phyloP scores from a whole-genome alignment of 352 stramenopile genomes.

The Phytophthora pini region DNA sequence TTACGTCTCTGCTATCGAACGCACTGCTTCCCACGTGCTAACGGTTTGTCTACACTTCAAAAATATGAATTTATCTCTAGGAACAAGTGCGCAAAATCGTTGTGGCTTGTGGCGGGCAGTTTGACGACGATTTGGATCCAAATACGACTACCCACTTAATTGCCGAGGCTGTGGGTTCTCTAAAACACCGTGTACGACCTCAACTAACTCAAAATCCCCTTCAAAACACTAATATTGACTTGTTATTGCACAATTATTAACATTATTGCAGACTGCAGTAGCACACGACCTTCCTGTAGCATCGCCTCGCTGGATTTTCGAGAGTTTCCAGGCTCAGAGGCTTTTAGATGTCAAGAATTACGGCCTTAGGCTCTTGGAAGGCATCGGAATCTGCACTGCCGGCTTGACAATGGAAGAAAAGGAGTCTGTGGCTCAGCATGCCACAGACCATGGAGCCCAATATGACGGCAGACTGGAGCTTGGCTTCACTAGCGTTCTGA shows the following conservation, averaged over 20 bases:
- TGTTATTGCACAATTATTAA: slow-evolving; percentile 1
- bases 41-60: neutral
- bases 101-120: slow-evolving; percentile 57
- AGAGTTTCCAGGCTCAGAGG: slow-evolving; percentile 58
- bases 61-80: slow-evolving; percentile 24
- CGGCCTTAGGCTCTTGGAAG: slow-evolving; percentile 55
- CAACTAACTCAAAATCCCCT: slow-evolving; percentile 3
- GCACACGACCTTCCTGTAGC: slow-evolving; percentile 50
- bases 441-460: slow-evolving; percentile 44
- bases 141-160: slow-evolving; percentile 69
- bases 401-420: slow-evolving; percentile 63
- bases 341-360: slow-evolving; percentile 51
- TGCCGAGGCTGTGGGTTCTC: slow-evolving; percentile 62
- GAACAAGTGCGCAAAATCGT: slow-evolving; percentile 80
- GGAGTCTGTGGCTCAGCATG: slow-evolving; percentile 57
- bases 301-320: slow-evolving; percentile 69
- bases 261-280: slow-evolving; percentile 47
- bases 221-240: slow-evolving; percentile 1
- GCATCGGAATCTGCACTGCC: slow-evolving; percentile 69
- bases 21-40: slow-evolving; percentile 4
- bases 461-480: slow-evolving; percentile 72
- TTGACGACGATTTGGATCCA: slow-evolving; percentile 62
- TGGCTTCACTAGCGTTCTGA: slow-evolving; percentile 65
- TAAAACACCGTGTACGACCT: slow-evolving; percentile 62
- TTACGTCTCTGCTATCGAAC: slow-evolving; percentile 14